Evolutionary conservation across 768 basidiomycete species (phyloP), one percentile per base, ranked within the genome.

Genomic region (Rhizopogon sp.): DNA sequence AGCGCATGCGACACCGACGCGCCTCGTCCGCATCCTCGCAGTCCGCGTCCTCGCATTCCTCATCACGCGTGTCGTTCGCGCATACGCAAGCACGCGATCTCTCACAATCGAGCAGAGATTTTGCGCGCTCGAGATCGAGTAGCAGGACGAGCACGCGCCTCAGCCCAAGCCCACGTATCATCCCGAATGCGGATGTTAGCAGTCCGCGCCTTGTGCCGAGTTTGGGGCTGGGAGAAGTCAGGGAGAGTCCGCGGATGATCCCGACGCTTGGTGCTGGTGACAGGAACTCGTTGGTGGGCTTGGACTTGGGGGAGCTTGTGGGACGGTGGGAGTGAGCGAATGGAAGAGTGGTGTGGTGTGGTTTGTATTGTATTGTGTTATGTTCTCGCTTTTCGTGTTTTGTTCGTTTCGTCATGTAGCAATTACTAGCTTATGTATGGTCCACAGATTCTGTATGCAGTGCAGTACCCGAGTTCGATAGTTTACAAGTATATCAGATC

Each of bases 1-100:
- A 79, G 49, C 89, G 88, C 78, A 86, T 86, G 66, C 84, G 88
- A 41, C 88, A 88, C 63, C 84, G 90, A 2, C 82, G 89, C 20
- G 85, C 87, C 3, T 90, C 88, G 0, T 90, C 88, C 0, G 69
- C 85, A 3, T 87, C 88, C 3, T 84, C 85, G 2, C 75, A 78
- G 6, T 76, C 78, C 0, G 69, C 85, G 3, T 87, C 88, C 3
- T 84, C 85, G 2, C 75, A 78, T 6, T 76, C 78, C 0, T 76
- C 78, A n/a, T 7, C 46, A 22, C 46, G 20, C 3, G 76, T 52
- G 3, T 47, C 46, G 11, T 74, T 31, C 65, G 66, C 57, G 8
- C 67, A 57, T 45, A 8, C 29, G 29, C 29, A 33, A 7, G 10
- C 31, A 10, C 31, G 45, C n/a, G 45, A 47, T 20, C 45, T 47